phyloP scores from a whole-genome alignment of 331 rosid species.

The Malus hybrid region DNA sequence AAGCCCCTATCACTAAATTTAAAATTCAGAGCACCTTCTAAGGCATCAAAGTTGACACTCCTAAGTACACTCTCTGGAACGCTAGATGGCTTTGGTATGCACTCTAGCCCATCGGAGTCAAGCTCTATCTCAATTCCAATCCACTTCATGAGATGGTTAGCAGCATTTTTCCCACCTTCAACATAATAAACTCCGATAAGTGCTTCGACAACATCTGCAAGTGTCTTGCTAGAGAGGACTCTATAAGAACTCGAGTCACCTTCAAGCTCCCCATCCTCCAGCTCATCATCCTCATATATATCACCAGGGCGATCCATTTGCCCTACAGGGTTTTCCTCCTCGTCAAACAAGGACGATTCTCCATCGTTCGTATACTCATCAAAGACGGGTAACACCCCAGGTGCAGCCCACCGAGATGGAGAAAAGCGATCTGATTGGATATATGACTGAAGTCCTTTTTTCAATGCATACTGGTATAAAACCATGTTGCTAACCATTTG shows the following conservation, averaged over 20 bases:
- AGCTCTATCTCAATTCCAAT: slow-evolving; percentile 84
- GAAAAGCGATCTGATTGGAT: slow-evolving; percentile 99
- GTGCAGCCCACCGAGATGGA: slow-evolving; percentile 98
- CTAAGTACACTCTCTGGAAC: slow-evolving; percentile 71
- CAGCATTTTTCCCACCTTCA: slow-evolving; percentile 82
- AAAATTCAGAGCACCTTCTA: slow-evolving; percentile 63
- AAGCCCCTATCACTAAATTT: slow-evolving; percentile 75
- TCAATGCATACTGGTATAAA: slow-evolving; percentile 76
- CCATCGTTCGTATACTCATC: slow-evolving; percentile 91
- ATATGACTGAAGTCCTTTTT: slow-evolving; percentile 86
- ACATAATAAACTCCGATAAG: slow-evolving; percentile 94
- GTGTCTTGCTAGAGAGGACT: slow-evolving; percentile 97
- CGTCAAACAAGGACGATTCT: slow-evolving; percentile 75
- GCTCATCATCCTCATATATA: slow-evolving; percentile 56
- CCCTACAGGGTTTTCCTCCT: slow-evolving; percentile 33
- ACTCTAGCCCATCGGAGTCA: slow-evolving; percentile 63
- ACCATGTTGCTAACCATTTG: slow-evolving; percentile 98
- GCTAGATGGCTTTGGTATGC: slow-evolving; percentile 41
- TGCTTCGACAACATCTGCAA: slow-evolving; percentile 99
- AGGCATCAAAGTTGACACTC: slow-evolving; percentile 69
- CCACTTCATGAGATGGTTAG: slow-evolving; percentile 97
- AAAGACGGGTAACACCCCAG: slow-evolving; percentile 92
- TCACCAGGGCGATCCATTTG: slow-evolving; percentile 25
- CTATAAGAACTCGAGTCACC: slow-evolving; percentile 90
- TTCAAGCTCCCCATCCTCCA: slow-evolving; percentile 95